These are phyloP conservation scores for Combretum micranthum DNA, from an alignment of 345 rosid genomes.

Conservation along the genomic window DNA sequence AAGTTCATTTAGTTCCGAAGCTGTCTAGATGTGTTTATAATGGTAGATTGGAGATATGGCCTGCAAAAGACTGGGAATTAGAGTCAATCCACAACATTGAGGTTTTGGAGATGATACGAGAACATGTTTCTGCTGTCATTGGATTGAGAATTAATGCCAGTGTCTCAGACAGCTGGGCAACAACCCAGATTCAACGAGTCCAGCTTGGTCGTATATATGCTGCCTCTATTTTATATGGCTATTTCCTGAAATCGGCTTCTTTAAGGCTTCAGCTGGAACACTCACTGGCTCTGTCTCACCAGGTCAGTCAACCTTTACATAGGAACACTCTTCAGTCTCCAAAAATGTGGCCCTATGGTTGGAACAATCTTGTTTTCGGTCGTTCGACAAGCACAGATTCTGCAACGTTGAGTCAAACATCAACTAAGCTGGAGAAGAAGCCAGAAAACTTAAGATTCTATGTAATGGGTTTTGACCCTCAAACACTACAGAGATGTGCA, in stretches of 20 bases:
- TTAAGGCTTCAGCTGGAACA: conserved; percentile 59
- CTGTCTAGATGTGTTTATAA: conserved; percentile 78
- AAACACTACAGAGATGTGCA: conserved; percentile 62
- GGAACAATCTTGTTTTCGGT: conserved; percentile 43
- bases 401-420: conserved; percentile 15
- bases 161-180: conserved; percentile 82
- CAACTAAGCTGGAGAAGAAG: conserved; percentile 13
- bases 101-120: conserved; percentile 62
- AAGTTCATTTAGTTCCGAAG: conserved; percentile 81
- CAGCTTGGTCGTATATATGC: conserved; percentile 50
- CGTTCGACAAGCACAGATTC: conserved; percentile 7
- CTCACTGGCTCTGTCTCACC: conserved; percentile 24
- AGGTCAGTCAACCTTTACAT: conserved; percentile 15
- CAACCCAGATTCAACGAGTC: conserved; percentile 47
- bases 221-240: conserved; percentile 73
- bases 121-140: conserved; percentile 60
- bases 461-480: conserved; percentile 59
- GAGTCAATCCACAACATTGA: conserved; percentile 75
- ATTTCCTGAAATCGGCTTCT: conserved; percentile 78
- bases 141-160: conserved; percentile 71
- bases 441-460: conserved; percentile 47
- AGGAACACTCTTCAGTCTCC: conserved; percentile 30
- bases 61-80: conserved; percentile 83
- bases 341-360: conserved; percentile 16
- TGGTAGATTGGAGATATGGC: conserved; percentile 82